phyloP scores from a whole-genome alignment of 257 asterid species.

The Thymus quinquecostatus region DNA sequence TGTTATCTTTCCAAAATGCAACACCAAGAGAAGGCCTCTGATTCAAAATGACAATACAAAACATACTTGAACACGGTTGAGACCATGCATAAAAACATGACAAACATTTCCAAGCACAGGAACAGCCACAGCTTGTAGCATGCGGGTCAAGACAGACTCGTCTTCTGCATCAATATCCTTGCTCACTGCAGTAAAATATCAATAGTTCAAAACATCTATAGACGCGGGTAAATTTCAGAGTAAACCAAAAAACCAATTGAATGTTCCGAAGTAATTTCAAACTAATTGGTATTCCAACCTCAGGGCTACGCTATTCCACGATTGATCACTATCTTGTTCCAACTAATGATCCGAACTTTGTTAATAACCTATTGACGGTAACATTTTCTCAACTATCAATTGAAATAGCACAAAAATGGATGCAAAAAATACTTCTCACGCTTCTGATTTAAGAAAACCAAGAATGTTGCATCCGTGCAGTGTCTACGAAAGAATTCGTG shows the following conservation, averaged over 20 bases:
- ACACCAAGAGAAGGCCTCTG: not conserved
- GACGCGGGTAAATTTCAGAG: not conserved
- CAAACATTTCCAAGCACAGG: slow-evolving; percentile 91
- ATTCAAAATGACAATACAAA: not conserved
- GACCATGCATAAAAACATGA: slow-evolving; percentile 95
- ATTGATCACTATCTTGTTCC: not conserved
- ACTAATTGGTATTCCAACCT: too few relatives aligned
- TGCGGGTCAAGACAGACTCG: slow-evolving; percentile 70
- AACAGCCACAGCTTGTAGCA: slow-evolving; percentile 86
- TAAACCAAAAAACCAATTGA: not conserved
- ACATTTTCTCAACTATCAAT: not conserved
- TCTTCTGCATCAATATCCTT: slow-evolving; percentile 67
- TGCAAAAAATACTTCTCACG: not conserved
- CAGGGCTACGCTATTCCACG: not conserved
- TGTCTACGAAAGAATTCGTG: not conserved
- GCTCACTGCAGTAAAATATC: slow-evolving; percentile 52
- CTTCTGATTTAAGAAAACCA: not conserved
- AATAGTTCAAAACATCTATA: slow-evolving; percentile 13
- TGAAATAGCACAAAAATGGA: not conserved
- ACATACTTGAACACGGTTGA: slow-evolving; percentile 74
- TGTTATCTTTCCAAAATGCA: slow-evolving; percentile 5
- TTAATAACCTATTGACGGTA: too few relatives aligned
- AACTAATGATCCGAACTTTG: not conserved
- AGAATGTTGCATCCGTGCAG: not conserved
- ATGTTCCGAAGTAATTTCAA: not conserved